A percentile compares a stretch with the other conserved stretches of the same genome.
phyloP scores from a whole-genome alignment of 805 yeast genomes.

The Saccharomycopsis malanga region DNA sequence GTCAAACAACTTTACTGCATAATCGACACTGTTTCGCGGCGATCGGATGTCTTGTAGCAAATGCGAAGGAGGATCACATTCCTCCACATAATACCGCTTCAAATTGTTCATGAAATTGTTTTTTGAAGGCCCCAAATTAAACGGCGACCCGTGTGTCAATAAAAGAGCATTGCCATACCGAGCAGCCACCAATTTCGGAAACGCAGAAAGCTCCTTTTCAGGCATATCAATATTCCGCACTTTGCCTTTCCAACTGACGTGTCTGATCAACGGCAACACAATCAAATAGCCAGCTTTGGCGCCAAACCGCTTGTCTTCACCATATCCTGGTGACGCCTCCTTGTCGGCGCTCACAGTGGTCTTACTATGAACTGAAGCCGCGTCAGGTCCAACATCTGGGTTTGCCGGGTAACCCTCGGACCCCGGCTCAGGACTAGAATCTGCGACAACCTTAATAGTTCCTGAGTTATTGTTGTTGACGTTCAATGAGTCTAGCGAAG shows the following conservation, averaged over 20 bases:
- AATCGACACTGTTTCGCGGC: conserved; percentile 1
- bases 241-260: conserved; percentile 15
- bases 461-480: not conserved
- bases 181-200: conserved; percentile 14
- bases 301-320: not conserved
- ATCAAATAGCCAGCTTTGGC: conserved; percentile 11
- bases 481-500: conserved; percentile 19
- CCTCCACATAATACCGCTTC: conserved; percentile 13
- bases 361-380: not conserved
- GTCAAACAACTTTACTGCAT: conserved; percentile 10
- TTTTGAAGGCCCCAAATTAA: conserved; percentile 8
- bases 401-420: not conserved
- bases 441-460: not conserved
- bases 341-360: not conserved
- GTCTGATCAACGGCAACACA: conserved; percentile 11
- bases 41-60: not conserved
- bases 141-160: conserved; percentile 16
- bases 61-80: conserved; percentile 4
- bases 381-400: not conserved
- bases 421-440: not conserved
- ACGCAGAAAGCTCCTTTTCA: not conserved
- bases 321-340: not conserved
- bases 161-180: conserved; percentile 16
- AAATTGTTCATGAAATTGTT: conserved; percentile 13
- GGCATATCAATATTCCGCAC: conserved; percentile 6